phyloP scores from a whole-genome alignment of 31 red algal genomes.

The Asparagopsis taxiformis region DNA sequence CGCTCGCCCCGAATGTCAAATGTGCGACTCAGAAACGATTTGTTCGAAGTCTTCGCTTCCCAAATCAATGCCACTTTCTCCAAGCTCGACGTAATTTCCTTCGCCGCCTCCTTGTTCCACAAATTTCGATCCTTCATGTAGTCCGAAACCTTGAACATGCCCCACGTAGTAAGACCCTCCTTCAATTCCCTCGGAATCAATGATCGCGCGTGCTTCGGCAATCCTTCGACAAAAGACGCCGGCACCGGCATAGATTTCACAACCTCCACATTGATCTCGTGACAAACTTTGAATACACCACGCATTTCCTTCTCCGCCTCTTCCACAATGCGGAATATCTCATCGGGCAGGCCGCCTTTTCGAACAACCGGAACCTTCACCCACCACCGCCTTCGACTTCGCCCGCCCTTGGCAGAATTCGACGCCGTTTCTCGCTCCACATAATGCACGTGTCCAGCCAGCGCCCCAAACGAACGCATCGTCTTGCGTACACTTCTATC shows the following conservation, averaged over 20 bases:
- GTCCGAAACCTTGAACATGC: slow-evolving; percentile 79
- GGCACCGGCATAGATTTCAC: slow-evolving; percentile 75
- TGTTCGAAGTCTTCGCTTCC: slow-evolving; percentile 76
- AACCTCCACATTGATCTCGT: slow-evolving; percentile 85
- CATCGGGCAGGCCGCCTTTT: slow-evolving; percentile 45
- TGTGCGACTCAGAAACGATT: slow-evolving; percentile 72
- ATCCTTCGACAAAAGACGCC: slow-evolving; percentile 45
- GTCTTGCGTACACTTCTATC: slow-evolving; percentile 74
- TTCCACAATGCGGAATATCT: slow-evolving; percentile 44
- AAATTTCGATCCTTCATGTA: slow-evolving; percentile 73
- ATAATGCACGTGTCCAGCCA: slow-evolving; percentile 71
- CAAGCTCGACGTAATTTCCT: slow-evolving; percentile 75
- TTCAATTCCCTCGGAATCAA: slow-evolving; percentile 75
- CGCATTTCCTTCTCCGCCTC: slow-evolving; percentile 63
- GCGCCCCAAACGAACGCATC: slow-evolving; percentile 56
- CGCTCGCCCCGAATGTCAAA: slow-evolving; percentile 79
- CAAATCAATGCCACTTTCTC: slow-evolving; percentile 87
- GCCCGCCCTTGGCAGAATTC: slow-evolving; percentile 23
- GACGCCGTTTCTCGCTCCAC: slow-evolving; percentile 35
- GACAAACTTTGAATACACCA: slow-evolving; percentile 71
- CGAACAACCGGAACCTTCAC: slow-evolving; percentile 78
- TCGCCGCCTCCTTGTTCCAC: slow-evolving; percentile 81
- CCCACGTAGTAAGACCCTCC: slow-evolving; percentile 72
- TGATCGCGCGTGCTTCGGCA: slow-evolving; percentile 74
- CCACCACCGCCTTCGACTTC: slow-evolving; percentile 79